These are phyloP conservation scores for Dictyostelium purpureum DNA, from an alignment of 78 protist genomes.

Conservation along the genomic window DNA sequence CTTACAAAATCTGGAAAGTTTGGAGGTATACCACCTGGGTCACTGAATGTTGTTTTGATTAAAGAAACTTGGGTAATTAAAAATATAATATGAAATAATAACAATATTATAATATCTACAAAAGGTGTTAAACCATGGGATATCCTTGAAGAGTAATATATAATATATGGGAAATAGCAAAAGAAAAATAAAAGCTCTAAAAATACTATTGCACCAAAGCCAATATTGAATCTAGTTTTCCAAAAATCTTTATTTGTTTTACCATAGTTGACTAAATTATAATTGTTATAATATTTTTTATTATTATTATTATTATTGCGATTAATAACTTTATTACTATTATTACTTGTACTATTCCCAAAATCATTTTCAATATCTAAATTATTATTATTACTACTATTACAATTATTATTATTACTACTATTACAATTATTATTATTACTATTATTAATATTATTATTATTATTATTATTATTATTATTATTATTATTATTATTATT, in stretches of 20 bases:
- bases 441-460: background rate
- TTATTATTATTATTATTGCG: background rate
- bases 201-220: conserved; percentile 27
- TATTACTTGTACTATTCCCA: background rate
- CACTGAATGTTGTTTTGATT: conserved; percentile 57
- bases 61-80: conserved; percentile 28
- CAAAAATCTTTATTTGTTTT: conserved; percentile 3
- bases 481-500: background rate
- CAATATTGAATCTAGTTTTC: conserved; percentile 17
- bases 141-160: background rate
- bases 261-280: background rate
- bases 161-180: conserved; percentile 9
- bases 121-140: background rate
- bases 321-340: background rate
- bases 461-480: background rate
- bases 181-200: conserved; percentile 27
- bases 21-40: conserved; percentile 52
- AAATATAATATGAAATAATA: conserved; percentile 17
- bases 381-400: background rate
- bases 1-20: conserved; percentile 49
- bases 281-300: background rate
- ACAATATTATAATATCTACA: background rate
- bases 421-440: background rate
- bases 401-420: background rate
- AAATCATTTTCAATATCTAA: background rate